Conservation (phyloP, 306 rosid genomes). For the Vigna radiata region DNA sequence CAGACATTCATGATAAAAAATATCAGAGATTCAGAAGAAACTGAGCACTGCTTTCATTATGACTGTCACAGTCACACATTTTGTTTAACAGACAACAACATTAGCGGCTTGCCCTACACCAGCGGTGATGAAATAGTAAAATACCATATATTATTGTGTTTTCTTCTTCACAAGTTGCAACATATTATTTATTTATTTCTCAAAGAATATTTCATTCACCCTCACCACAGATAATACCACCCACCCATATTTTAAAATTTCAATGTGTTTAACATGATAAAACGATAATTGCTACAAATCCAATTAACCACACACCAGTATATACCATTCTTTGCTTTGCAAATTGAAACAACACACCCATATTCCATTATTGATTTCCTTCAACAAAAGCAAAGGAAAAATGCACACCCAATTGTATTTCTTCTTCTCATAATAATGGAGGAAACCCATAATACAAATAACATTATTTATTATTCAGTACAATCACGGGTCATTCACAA, state of each 20-base stretch:
- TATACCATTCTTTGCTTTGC: not conserved
- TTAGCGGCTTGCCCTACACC: conserved; percentile 5
- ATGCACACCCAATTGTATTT: not conserved
- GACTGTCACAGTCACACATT: not conserved
- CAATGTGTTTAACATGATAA: too few species aligned
- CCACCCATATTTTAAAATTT: not conserved
- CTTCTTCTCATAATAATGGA: not conserved
- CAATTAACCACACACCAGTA: not conserved
- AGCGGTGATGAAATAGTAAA: conserved; percentile 1
- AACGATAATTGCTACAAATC: too few species aligned
- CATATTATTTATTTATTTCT: conserved; percentile 3
- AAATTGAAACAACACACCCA: not conserved
- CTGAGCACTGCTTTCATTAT: not conserved
- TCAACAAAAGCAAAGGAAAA: not conserved
- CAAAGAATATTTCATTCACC: conserved; percentile 25
- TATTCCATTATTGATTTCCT: not conserved
- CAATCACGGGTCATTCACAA: not conserved
- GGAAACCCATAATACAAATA: too few species aligned
- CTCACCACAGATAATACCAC: not conserved
- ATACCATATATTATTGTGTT: not conserved
- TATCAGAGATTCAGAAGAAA: not conserved
- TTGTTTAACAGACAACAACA: not conserved
- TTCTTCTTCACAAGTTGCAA: conserved; percentile 9
- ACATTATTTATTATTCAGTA: too few species aligned
- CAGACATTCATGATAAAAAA: not conserved